Conservation (phyloP, 2,329 filamentous ascomycete species). For the Colletotrichum sp. region DNA sequence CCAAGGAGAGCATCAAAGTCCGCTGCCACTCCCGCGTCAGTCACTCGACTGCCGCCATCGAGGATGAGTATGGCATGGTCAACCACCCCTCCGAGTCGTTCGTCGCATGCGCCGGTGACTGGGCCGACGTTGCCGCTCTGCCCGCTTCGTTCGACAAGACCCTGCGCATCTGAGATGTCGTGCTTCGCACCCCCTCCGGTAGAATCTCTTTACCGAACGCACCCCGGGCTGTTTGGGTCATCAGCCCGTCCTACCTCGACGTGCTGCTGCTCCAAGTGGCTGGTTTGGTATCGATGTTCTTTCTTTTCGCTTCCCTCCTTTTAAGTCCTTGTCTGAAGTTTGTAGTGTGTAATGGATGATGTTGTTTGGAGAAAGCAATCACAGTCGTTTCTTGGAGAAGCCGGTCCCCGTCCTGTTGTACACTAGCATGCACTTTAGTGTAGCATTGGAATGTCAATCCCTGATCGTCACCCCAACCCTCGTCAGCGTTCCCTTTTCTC, state of each 20-base stretch:
- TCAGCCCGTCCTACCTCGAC: neutral
- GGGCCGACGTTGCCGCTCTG: conserved; percentile 1
- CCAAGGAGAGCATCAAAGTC: conserved; percentile 13
- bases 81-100: conserved; percentile 11
- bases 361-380: neutral
- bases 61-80: conserved; percentile 1
- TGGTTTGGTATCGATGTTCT: neutral
- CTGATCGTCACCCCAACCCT: neutral
- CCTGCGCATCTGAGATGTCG: neutral
- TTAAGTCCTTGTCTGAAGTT: neutral
- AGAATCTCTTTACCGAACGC: neutral
- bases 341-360: neutral
- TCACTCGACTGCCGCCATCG: neutral
- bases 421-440: neutral
- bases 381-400: neutral
- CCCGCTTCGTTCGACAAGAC: neutral
- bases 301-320: neutral
- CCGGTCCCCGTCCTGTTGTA: neutral
- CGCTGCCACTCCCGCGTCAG: neutral
- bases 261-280: neutral
- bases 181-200: neutral
- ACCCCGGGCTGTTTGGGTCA: neutral
- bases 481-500: neutral
- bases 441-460: conserved; percentile 4
- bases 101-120: conserved; percentile 4